A percentile compares a stretch with the other conserved stretches of the same genome.
phyloP scores from a whole-genome alignment of 352 stramenopile genomes.

The Phytophthora rubi region DNA sequence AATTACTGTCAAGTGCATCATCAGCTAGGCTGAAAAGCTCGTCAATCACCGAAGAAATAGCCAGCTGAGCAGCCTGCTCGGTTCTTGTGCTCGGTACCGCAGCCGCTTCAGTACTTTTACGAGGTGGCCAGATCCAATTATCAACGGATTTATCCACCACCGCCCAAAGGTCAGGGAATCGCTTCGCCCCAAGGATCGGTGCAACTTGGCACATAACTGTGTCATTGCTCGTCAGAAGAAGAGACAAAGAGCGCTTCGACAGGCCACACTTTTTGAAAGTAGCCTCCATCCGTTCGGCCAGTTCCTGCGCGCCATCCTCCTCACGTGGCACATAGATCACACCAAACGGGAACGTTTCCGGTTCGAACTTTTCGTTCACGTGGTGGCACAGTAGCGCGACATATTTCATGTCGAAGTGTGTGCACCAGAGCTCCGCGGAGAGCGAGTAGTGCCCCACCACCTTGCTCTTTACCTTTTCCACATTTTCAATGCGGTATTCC shows the following conservation, averaged over 20 bases:
- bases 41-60: conserved; percentile 1
- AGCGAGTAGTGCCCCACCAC: conserved; percentile 10
- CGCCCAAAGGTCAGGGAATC: conserved; percentile 18
- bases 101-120: not conserved
- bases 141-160: not conserved
- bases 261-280: conserved; percentile 9
- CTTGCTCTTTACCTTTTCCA: not conserved
- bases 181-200: conserved; percentile 3
- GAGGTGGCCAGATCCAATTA: conserved; percentile 4
- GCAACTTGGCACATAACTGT: conserved; percentile 9
- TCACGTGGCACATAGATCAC: not conserved
- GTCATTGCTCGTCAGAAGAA: conserved; percentile 20
- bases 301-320: conserved; percentile 4
- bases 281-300: conserved; percentile 1
- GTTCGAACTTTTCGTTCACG: conserved; percentile 13
- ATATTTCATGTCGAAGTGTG: conserved; percentile 8
- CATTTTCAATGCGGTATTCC: conserved; percentile 6
- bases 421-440: conserved; percentile 17
- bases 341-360: conserved; percentile 6
- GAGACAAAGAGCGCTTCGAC: conserved; percentile 4
- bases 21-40: conserved; percentile 7
- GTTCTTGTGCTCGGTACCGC: not conserved
- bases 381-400: conserved; percentile 18
- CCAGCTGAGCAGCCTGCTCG: conserved; percentile 2
- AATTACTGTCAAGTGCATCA: conserved; percentile 9